These are phyloP conservation scores for Bipolaris bicolor DNA, from an alignment of 2,329 filamentous ascomycete species.

Conservation along the genomic window DNA sequence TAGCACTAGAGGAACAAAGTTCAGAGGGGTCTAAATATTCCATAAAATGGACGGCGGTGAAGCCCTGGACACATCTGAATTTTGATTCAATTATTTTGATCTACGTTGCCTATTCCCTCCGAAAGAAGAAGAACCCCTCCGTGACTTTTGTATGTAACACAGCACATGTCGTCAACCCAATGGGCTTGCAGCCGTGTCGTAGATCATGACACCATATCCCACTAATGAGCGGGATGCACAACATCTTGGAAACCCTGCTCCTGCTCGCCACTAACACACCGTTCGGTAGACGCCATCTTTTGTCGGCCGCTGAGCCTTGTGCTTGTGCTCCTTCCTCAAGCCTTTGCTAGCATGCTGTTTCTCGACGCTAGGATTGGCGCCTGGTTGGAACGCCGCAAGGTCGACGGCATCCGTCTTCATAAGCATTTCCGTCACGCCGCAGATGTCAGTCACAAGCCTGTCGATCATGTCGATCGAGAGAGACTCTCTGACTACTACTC, in stretches of 20 bases:
- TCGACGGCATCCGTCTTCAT: conserved; percentile 62
- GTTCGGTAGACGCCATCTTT: conserved; percentile 55
- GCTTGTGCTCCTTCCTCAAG: conserved; percentile 48
- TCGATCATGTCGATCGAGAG: conserved; percentile 73
- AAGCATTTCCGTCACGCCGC: conserved; percentile 64
- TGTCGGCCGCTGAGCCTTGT: conserved; percentile 56
- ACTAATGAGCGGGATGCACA: not conserved
- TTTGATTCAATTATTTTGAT: not conserved
- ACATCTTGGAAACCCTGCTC: not conserved
- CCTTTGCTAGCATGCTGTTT: conserved; percentile 51
- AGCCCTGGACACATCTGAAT: not conserved
- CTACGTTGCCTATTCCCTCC: not conserved
- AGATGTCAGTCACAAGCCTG: conserved; percentile 66
- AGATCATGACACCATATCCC: not conserved
- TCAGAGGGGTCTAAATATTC: not conserved
- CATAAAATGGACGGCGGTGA: not conserved
- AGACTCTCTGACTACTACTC: conserved; percentile 70
- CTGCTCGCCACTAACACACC: conserved; percentile 50
- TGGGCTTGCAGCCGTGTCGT: not conserved
- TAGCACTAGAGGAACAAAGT: not conserved
- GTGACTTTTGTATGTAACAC: not conserved
- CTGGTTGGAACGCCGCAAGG: conserved; percentile 56
- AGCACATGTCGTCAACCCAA: not conserved
- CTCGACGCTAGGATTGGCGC: conserved; percentile 47
- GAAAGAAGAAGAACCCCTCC: not conserved